These are phyloP conservation scores for Moesziomyces sp. DNA, from an alignment of 1,284 basidiomycete genomes.

Conservation along the genomic window DNA sequence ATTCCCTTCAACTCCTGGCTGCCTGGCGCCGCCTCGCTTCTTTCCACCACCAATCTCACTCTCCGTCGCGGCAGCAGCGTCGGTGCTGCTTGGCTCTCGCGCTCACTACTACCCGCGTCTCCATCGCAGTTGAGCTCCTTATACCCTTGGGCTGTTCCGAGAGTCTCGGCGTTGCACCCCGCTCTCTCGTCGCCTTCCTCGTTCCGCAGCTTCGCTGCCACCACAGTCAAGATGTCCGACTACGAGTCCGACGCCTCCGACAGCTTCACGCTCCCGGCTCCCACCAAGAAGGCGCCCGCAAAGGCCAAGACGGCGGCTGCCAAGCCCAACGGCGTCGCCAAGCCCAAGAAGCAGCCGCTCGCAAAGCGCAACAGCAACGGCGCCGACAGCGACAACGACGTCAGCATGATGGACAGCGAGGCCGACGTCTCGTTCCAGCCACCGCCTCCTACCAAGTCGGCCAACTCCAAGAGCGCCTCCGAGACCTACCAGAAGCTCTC, in stretches of 20 bases:
- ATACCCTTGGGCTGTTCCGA: constrained; percentile 13
- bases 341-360: constrained; percentile 74
- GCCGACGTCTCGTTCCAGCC: constrained; percentile 45
- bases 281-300: constrained; percentile 70
- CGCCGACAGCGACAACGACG: constrained; percentile 68
- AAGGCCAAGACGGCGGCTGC: constrained; percentile 56
- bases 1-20: constrained; percentile 37
- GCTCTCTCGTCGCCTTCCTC: neutral
- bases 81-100: constrained; percentile 3
- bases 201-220: constrained; percentile 8
- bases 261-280: constrained; percentile 29
- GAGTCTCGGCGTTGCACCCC: neutral
- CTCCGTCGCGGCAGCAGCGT: neutral
- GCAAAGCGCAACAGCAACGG: constrained; percentile 74
- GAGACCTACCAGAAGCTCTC: constrained; percentile 95
- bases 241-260: constrained; percentile 38
- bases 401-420: constrained; percentile 64
- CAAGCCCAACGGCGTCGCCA: constrained; percentile 71
- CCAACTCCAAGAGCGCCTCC: constrained; percentile 79
- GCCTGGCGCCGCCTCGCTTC: constrained; percentile 38
- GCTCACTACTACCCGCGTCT: neutral
- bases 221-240: constrained; percentile 37
- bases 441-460: constrained; percentile 18
- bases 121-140: neutral
- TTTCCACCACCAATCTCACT: neutral